Percentiles rank a stretch among this genome's conserved stretches.
Conservation (phyloP, 2,329 filamentous ascomycete species). For the Thielaviopsis musarum region DNA sequence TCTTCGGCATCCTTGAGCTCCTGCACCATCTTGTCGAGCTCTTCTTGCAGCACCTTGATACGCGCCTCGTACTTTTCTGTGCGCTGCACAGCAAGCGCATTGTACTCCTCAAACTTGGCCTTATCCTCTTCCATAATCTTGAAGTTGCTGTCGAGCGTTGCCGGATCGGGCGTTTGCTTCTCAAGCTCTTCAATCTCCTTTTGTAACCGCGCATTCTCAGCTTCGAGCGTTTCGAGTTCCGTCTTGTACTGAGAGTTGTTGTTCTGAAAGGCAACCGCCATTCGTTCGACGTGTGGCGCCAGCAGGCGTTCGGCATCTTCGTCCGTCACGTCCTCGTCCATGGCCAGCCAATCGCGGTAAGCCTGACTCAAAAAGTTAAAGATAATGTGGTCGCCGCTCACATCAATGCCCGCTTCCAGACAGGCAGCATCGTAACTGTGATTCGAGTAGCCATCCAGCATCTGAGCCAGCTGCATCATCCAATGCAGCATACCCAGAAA, state of each 20-base stretch:
- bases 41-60: constrained; percentile 67
- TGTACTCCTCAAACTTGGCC: constrained; percentile 90
- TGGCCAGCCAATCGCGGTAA: constrained; percentile 85
- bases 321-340: constrained; percentile 75
- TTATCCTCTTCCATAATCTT: constrained; percentile 90
- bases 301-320: constrained; percentile 68
- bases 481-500: constrained; percentile 90
- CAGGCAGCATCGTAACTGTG: constrained; percentile 84
- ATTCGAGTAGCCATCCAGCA: constrained; percentile 68
- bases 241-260: constrained; percentile 73
- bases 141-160: constrained; percentile 73
- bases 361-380: constrained; percentile 82
- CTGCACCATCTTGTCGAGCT: constrained; percentile 59
- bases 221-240: constrained; percentile 72
- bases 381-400: constrained; percentile 79
- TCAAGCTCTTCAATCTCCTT: constrained; percentile 83
- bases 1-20: constrained; percentile 69
- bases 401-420: constrained; percentile 71
- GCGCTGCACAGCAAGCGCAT: constrained; percentile 64
- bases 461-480: constrained; percentile 96
- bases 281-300: constrained; percentile 67
- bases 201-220: constrained; percentile 62
- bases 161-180: constrained; percentile 69
- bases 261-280: constrained; percentile 75
- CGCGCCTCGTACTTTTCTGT: constrained; percentile 77